A percentile compares a stretch with the other conserved stretches of the same genome.
These are phyloP conservation scores for Quercus ilex DNA, from an alignment of 306 rosid species.

Conservation along the genomic window DNA sequence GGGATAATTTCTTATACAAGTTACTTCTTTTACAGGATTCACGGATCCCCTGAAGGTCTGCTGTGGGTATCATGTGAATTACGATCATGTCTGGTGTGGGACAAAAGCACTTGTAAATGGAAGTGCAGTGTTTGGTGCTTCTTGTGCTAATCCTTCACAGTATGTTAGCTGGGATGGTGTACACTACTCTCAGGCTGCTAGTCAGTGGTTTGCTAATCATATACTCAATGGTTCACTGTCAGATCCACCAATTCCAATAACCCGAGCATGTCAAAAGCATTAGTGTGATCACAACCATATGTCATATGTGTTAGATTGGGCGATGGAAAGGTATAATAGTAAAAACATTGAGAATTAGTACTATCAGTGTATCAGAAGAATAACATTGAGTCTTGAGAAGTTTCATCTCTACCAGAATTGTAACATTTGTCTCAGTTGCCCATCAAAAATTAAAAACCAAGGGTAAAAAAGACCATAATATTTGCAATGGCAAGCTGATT, in stretches of 20 bases:
- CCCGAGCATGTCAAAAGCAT: constrained; percentile 62
- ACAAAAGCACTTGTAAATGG: constrained; percentile 49
- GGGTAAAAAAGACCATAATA: background rate
- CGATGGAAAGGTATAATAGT: background rate
- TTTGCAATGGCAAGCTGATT: background rate
- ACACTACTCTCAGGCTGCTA: constrained; percentile 88
- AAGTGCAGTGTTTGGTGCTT: constrained; percentile 52
- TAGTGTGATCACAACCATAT: background rate
- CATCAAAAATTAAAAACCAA: background rate
- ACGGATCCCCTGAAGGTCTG: constrained; percentile 70
- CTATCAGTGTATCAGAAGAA: background rate
- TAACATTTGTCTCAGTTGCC: background rate
- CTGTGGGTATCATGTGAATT: constrained; percentile 83
- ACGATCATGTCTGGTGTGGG: constrained; percentile 86
- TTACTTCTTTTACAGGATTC: constrained; percentile 49
- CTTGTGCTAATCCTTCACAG: constrained; percentile 61
- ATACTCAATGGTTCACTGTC: constrained; percentile 61
- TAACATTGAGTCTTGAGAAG: background rate
- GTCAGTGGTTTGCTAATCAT: constrained; percentile 67
- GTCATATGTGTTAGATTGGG: too few relatives aligned
- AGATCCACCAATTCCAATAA: constrained; percentile 60
- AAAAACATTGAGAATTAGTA: background rate
- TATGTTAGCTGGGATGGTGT: constrained; percentile 84
- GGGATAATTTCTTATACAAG: background rate
- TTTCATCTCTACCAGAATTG: background rate